phyloP scores from a whole-genome alignment of 108 stramenopile genomes.

The Stephanodiscus minutulus region DNA sequence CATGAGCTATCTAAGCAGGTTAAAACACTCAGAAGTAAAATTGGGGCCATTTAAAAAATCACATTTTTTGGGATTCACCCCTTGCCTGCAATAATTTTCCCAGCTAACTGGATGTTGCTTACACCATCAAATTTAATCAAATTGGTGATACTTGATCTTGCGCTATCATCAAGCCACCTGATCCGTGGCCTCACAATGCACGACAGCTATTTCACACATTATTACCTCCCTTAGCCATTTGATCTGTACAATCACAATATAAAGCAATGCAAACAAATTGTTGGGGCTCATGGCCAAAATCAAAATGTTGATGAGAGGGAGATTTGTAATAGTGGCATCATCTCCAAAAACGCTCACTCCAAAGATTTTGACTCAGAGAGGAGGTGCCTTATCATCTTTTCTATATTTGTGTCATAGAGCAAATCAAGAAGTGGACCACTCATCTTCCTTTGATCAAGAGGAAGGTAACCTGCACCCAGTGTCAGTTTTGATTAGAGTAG shows the following conservation, averaged over 20 bases:
- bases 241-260: slow-evolving; percentile 29
- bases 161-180: background rate
- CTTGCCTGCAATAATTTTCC: background rate
- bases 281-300: background rate
- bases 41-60: no score
- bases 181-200: background rate
- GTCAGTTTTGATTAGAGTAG: background rate
- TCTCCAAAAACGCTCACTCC: slow-evolving; percentile 24
- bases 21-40: no score
- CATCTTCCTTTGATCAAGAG: background rate
- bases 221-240: slow-evolving; percentile 23
- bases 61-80: no score
- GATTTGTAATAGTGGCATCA: slow-evolving; percentile 20
- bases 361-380: background rate
- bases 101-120: background rate
- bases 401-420: background rate
- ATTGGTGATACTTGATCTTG: background rate
- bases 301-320: slow-evolving; percentile 18
- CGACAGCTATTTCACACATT: slow-evolving; percentile 21
- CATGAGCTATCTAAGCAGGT: no score
- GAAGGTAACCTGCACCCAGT: background rate
- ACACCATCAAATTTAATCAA: slow-evolving; percentile 9
- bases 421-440: background rate
- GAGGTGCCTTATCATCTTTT: background rate
- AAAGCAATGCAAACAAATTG: slow-evolving; percentile 1